phyloP scores from a whole-genome alignment of 2,329 filamentous ascomycete species.

The Aspergillus calidoustus region DNA sequence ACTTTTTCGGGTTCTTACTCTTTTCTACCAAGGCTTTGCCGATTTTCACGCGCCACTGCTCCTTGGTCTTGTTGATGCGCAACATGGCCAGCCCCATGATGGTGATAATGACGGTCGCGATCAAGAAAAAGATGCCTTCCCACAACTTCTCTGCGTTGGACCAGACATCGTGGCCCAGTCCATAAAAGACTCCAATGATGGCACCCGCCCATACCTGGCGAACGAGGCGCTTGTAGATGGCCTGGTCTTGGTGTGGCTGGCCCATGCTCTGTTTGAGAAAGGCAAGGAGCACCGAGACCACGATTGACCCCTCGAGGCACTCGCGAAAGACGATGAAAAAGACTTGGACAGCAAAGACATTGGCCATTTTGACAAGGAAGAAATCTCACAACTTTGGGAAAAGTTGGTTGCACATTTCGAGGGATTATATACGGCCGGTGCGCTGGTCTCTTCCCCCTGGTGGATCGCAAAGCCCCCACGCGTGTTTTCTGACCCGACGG shows the following conservation, averaged over 20 bases:
- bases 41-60: conserved; percentile 84
- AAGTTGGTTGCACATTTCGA: no score
- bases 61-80: conserved; percentile 79
- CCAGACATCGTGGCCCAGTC: conserved; percentile 70
- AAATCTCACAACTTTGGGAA: no score
- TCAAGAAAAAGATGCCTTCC: conserved; percentile 76
- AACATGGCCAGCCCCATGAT: conserved; percentile 79
- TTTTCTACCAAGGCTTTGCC: conserved; percentile 66
- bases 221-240: conserved; percentile 67
- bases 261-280: conserved; percentile 83
- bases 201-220: conserved; percentile 67
- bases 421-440: no score
- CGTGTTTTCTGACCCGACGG: no score
- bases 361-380: no score
- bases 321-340: conserved; percentile 93
- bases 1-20: conserved; percentile 43
- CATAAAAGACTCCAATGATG: conserved; percentile 76
- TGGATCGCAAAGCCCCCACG: no score
- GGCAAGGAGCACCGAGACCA: conserved; percentile 83
- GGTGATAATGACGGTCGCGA: conserved; percentile 80
- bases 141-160: conserved; percentile 73
- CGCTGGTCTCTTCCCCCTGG: no score
- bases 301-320: conserved; percentile 79
- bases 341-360: conserved; percentile 48
- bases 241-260: conserved; percentile 59